phyloP scores from a whole-genome alignment of 1,284 basidiomycete species.

The Athelia psychrophila region DNA sequence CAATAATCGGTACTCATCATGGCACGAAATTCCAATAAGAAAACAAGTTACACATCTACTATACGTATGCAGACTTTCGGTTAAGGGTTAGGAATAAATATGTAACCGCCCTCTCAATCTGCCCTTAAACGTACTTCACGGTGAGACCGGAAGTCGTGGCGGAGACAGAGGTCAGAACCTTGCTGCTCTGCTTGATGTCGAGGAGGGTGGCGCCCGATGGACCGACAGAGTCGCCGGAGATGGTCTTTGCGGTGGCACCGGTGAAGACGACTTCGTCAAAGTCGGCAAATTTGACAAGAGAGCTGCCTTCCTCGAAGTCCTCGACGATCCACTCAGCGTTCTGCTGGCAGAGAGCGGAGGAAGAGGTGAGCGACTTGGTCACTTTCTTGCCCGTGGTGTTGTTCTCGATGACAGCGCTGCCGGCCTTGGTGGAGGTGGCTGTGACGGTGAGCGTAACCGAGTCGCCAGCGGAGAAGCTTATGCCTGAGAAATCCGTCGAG shows the following conservation, averaged over 20 bases:
- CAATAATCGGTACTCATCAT: too few species aligned
- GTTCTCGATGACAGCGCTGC: slow-evolving; percentile 28
- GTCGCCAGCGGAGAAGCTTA: slow-evolving; percentile 25
- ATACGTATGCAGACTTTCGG: too few species aligned
- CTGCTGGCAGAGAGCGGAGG: slow-evolving; percentile 28
- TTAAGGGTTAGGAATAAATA: too few species aligned
- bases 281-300: slow-evolving; percentile 34
- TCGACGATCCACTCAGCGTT: too few species aligned
- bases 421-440: slow-evolving; percentile 21
- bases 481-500: slow-evolving; percentile 25
- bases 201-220: slow-evolving; percentile 21
- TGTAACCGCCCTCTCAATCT: too few species aligned
- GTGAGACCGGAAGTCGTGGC: slow-evolving; percentile 18
- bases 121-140: too few species aligned
- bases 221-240: slow-evolving; percentile 15
- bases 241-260: slow-evolving; percentile 12
- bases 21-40: too few species aligned
- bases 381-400: slow-evolving; percentile 24
- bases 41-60: too few species aligned
- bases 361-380: slow-evolving; percentile 21
- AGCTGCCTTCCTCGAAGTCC: slow-evolving; percentile 28
- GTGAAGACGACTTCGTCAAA: slow-evolving; percentile 32
- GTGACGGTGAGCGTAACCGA: slow-evolving; percentile 25
- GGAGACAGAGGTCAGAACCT: slow-evolving; percentile 23
- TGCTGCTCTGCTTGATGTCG: slow-evolving; percentile 27